These are phyloP conservation scores for Colletotrichum endophyticum DNA, from an alignment of 2,329 filamentous ascomycete genomes.

Conservation along the genomic window DNA sequence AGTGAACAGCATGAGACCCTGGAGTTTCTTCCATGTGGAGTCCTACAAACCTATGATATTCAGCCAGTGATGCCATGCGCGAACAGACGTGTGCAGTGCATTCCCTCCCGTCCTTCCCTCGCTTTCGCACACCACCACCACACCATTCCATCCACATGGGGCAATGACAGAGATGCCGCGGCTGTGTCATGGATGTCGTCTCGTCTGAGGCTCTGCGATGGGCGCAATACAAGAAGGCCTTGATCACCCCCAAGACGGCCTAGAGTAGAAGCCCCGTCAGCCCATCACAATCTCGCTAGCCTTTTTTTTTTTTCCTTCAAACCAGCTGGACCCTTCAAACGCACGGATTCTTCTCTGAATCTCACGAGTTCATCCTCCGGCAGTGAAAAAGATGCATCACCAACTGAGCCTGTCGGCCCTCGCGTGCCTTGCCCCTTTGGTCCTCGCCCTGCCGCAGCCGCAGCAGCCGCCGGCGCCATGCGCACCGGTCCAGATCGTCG, in stretches of 20 bases:
- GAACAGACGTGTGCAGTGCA: background rate
- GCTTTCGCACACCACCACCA: background rate
- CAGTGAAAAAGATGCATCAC: background rate
- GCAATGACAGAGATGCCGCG: background rate
- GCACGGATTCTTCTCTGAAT: background rate
- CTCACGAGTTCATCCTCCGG: background rate
- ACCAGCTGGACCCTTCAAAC: background rate
- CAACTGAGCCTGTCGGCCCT: background rate
- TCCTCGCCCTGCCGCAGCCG: background rate
- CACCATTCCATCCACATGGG: background rate
- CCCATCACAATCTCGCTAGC: background rate
- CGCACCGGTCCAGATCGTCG: slow-evolving; percentile 39
- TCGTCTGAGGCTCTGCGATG: background rate
- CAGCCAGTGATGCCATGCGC: background rate
- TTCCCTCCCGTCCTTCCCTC: background rate
- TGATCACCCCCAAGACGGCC: background rate
- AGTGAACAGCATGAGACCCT: background rate
- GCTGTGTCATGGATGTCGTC: slow-evolving; percentile 6
- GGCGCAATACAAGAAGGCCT: slow-evolving; percentile 13
- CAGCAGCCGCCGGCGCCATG: background rate
- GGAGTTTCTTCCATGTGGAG: background rate
- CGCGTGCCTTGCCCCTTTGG: background rate
- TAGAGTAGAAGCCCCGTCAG: background rate
- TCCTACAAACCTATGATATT: background rate
- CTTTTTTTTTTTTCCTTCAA: background rate